These are phyloP conservation scores for Fusarium compactum DNA, from an alignment of 2,329 filamentous ascomycete species.

Conservation along the genomic window DNA sequence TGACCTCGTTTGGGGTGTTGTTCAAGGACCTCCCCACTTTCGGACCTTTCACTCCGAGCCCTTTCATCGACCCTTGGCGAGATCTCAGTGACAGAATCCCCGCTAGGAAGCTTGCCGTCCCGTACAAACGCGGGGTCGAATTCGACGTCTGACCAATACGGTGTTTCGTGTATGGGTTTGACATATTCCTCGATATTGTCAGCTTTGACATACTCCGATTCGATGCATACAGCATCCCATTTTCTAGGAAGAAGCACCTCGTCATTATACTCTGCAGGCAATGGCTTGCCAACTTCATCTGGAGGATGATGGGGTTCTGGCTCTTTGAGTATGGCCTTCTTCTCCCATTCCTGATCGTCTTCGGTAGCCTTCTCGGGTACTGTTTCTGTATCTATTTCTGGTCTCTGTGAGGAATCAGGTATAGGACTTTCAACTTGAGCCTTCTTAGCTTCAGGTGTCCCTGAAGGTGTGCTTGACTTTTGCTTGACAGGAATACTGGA, in stretches of 20 bases:
- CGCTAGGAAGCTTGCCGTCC: conserved; percentile 42
- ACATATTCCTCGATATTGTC: conserved; percentile 59
- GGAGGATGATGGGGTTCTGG: conserved; percentile 51
- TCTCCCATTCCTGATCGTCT: conserved; percentile 56
- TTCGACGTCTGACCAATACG: conserved; percentile 56
- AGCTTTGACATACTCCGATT: conserved; percentile 59
- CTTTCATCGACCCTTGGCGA: conserved; percentile 11
- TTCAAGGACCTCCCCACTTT: conserved; percentile 35
- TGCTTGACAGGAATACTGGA: not conserved
- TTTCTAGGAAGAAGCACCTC: conserved; percentile 60
- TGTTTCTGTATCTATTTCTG: conserved; percentile 2
- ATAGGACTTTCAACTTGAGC: conserved; percentile 16
- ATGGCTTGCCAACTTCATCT: conserved; percentile 62
- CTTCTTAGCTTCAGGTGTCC: conserved; percentile 18
- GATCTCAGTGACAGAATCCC: conserved; percentile 35
- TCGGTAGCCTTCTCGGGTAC: conserved; percentile 27
- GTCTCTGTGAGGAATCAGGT: conserved; percentile 15
- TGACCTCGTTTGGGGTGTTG: conserved; percentile 29
- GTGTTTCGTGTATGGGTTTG: conserved; percentile 56
- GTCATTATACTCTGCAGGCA: conserved; percentile 58
- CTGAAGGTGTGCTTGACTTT: conserved; percentile 17
- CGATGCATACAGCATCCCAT: conserved; percentile 58
- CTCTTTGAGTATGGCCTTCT: conserved; percentile 55
- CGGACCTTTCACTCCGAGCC: conserved; percentile 28
- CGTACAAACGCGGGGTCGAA: conserved; percentile 59